These are phyloP conservation scores for Phaeophleospora eucalypticola DNA, from an alignment of 2,329 filamentous ascomycete species.

Conservation along the genomic window DNA sequence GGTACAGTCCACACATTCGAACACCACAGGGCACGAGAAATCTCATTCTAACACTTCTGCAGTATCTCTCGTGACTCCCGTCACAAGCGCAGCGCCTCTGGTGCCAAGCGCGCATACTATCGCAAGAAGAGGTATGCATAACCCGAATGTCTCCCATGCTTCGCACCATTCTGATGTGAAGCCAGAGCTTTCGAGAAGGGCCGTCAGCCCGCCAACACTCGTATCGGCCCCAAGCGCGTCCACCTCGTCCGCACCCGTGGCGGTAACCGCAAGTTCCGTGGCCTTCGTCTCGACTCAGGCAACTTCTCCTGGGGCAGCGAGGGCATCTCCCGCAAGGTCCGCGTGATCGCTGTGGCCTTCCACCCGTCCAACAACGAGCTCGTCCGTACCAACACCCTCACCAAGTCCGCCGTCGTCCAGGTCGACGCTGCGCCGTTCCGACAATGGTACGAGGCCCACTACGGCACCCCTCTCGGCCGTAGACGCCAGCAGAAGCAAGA, in stretches of 20 bases:
- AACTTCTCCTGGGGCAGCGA: conserved; percentile 99
- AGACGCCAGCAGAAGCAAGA: conserved; percentile 71
- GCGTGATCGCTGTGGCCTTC: conserved; percentile 97
- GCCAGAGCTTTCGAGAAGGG: conserved; percentile 99
- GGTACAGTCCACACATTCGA: conserved; percentile 38
- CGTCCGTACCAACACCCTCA: conserved; percentile 99
- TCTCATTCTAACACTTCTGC: conserved; percentile 35
- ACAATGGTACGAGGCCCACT: conserved; percentile 99
- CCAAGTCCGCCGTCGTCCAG: conserved; percentile 97
- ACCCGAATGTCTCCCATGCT: conserved; percentile 52
- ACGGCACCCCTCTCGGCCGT: conserved; percentile 85
- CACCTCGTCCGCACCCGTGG: conserved; percentile 95
- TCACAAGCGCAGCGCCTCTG: conserved; percentile 99
- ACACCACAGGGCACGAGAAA: conserved; percentile 1
- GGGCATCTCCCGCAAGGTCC: conserved; percentile 96
- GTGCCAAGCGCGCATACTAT: conserved; percentile 72
- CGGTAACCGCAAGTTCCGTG: conserved; percentile 99
- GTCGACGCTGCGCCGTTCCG: conserved; percentile 98
- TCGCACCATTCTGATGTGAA: conserved; percentile 52
- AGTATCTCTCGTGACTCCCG: conserved; percentile 99
- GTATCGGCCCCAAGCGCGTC: conserved; percentile 95
- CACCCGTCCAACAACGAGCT: conserved; percentile 99
- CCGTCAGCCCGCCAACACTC: conserved; percentile 98
- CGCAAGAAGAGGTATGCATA: conserved; percentile 58
- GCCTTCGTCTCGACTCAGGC: conserved; percentile 94